Evolutionary conservation across 106 monocot genomes (phyloP).

Genomic region (Hemerocallis citrina): DNA sequence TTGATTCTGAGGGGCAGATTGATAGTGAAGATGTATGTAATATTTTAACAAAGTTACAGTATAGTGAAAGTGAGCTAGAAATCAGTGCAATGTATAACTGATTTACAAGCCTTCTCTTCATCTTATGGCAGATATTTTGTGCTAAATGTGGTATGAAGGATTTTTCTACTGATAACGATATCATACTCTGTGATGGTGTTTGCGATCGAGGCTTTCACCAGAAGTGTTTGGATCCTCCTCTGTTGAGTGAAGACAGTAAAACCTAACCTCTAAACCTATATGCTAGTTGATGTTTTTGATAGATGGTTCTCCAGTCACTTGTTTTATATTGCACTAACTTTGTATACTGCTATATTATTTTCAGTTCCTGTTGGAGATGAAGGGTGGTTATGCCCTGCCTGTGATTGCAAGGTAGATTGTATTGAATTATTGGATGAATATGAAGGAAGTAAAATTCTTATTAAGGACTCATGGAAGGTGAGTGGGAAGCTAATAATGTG

Average conservation of each 20-base stretch:
- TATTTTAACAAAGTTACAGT: too few relatives aligned
- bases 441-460: constrained; percentile 47
- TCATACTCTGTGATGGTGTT: constrained; percentile 88
- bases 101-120: not conserved
- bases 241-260: constrained; percentile 79
- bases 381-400: constrained; percentile 88
- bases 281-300: constrained; percentile 3
- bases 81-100: too few relatives aligned
- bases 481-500: too few relatives aligned
- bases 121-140: constrained; percentile 71
- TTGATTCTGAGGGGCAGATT: constrained; percentile 84
- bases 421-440: constrained; percentile 67
- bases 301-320: not conserved
- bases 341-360: constrained; percentile 5
- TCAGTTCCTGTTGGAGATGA: constrained; percentile 85
- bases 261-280: not conserved
- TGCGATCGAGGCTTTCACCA: constrained; percentile 94
- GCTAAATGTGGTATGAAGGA: constrained; percentile 71
- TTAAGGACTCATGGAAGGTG: constrained; percentile 86
- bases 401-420: constrained; percentile 93
- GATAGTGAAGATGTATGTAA: constrained; percentile 80
- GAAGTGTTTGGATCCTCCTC: constrained; percentile 79
- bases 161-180: constrained; percentile 62
- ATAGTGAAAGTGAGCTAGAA: too few relatives aligned
- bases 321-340: constrained; percentile 7